phyloP scores from a whole-genome alignment of 495 filamentous ascomycete species.

The Parmelia sp. region DNA sequence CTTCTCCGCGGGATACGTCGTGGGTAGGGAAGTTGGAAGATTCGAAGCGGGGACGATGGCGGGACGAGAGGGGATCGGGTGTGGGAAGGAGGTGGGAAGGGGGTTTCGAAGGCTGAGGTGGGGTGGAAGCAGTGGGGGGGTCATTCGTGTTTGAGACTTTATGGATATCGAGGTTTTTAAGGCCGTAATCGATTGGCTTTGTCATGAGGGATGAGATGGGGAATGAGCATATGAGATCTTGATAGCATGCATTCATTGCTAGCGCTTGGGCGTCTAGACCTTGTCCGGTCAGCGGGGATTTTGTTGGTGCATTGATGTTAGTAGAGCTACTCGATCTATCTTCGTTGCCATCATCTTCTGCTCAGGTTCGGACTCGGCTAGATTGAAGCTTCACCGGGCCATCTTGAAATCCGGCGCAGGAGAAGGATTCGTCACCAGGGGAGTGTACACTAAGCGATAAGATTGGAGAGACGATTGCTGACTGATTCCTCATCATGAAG shows the following conservation, averaged over 20 bases:
- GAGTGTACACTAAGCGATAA: too few relatives aligned
- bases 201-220: neutral
- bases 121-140: slow-evolving; percentile 22
- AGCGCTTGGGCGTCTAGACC: neutral
- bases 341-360: too few relatives aligned
- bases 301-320: neutral
- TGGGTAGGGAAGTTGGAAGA: slow-evolving; percentile 74
- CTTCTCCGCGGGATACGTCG: slow-evolving; percentile 87
- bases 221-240: neutral
- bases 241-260: neutral
- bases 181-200: neutral
- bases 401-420: too few relatives aligned
- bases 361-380: too few relatives aligned
- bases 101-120: slow-evolving; percentile 33
- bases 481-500: too few relatives aligned
- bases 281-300: neutral
- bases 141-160: slow-evolving; percentile 13
- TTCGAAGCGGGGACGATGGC: slow-evolving; percentile 49
- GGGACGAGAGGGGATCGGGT: slow-evolving; percentile 33
- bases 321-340: neutral
- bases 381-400: too few relatives aligned
- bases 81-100: slow-evolving; percentile 33
- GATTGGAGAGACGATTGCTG: too few relatives aligned
- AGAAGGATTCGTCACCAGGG: too few relatives aligned
- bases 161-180: slow-evolving; percentile 2